Percentiles rank a stretch among this genome's conserved stretches.
Evolutionary conservation across 2,329 filamentous ascomycete genomes (phyloP).

Genomic region (Fusarium graminum): DNA sequence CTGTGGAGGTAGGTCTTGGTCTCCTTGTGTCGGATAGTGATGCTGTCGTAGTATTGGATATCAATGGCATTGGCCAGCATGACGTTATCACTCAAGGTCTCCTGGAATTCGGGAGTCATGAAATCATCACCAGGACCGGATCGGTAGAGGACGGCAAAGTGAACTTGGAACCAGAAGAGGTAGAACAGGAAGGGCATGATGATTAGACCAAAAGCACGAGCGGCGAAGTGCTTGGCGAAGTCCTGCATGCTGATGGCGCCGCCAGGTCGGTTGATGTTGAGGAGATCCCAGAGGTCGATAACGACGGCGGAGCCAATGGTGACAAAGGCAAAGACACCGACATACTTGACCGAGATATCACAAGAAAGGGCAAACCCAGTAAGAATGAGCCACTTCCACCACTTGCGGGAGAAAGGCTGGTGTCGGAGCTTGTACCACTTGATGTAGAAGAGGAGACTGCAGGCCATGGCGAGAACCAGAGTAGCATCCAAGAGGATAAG

Average conservation of each 20-base stretch:
- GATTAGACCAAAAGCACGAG: constrained; percentile 87
- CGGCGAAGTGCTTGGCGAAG: constrained; percentile 90
- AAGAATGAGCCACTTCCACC: constrained; percentile 99
- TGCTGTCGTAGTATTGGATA: constrained; percentile 90
- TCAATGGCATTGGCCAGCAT: constrained; percentile 89
- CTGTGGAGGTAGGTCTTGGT: constrained; percentile 97
- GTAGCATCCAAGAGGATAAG: constrained; percentile 96
- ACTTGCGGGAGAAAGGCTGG: constrained; percentile 89
- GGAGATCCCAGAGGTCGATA: constrained; percentile 94
- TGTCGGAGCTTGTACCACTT: constrained; percentile 98
- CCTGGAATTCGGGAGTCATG: constrained; percentile 98
- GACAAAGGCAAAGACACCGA: constrained; percentile 95
- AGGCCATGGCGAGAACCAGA: constrained; percentile 94
- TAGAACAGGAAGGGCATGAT: constrained; percentile 97
- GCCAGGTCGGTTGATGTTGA: constrained; percentile 87
- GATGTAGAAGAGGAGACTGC: constrained; percentile 93
- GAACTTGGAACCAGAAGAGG: constrained; percentile 99
- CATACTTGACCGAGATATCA: constrained; percentile 98
- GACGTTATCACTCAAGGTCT: constrained; percentile 93
- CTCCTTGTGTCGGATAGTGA: constrained; percentile 94
- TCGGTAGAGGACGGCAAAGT: constrained; percentile 88
- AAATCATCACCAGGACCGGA: constrained; percentile 98
- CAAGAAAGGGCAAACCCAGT: constrained; percentile 96
- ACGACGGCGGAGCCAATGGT: constrained; percentile 94
- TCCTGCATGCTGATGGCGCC: constrained; percentile 83